Conservation (phyloP, 441 rosid species). For the Populus tomentosa region DNA sequence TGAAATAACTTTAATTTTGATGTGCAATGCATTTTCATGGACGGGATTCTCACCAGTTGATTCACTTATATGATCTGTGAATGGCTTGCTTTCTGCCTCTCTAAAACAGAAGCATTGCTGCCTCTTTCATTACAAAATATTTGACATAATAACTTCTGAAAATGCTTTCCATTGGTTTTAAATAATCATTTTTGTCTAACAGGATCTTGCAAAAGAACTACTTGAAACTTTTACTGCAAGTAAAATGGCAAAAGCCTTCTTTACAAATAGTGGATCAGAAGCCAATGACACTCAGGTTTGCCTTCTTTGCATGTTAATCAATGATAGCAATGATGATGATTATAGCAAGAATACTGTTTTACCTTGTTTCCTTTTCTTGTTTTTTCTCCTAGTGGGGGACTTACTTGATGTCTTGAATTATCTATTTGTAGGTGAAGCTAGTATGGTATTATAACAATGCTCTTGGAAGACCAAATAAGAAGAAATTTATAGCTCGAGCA, state of each 20-base stretch:
- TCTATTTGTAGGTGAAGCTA: constrained; percentile 62
- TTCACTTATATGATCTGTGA: background rate
- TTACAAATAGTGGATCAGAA: constrained; percentile 94
- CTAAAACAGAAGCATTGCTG: background rate
- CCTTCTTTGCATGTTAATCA: background rate
- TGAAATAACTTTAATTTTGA: background rate
- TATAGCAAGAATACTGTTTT: background rate
- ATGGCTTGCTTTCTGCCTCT: background rate
- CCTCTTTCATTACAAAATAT: constrained; percentile 7
- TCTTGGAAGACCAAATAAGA: constrained; percentile 80
- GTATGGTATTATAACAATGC: constrained; percentile 92
- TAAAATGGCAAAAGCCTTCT: constrained; percentile 89
- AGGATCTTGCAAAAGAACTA: constrained; percentile 95
- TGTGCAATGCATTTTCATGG: background rate
- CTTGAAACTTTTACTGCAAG: constrained; percentile 72
- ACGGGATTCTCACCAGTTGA: background rate
- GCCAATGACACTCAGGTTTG: constrained; percentile 94
- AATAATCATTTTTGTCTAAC: constrained; percentile 10
- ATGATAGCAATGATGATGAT: background rate
- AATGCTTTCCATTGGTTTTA: background rate
- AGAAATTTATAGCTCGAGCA: constrained; percentile 74
- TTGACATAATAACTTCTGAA: background rate
- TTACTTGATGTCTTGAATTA: constrained; percentile 13
- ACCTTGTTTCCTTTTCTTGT: background rate
- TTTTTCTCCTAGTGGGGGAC: background rate